Base-by-base conservation (phyloP, 208 protist genomes). In the Wallacemonas rigidus region DNA sequence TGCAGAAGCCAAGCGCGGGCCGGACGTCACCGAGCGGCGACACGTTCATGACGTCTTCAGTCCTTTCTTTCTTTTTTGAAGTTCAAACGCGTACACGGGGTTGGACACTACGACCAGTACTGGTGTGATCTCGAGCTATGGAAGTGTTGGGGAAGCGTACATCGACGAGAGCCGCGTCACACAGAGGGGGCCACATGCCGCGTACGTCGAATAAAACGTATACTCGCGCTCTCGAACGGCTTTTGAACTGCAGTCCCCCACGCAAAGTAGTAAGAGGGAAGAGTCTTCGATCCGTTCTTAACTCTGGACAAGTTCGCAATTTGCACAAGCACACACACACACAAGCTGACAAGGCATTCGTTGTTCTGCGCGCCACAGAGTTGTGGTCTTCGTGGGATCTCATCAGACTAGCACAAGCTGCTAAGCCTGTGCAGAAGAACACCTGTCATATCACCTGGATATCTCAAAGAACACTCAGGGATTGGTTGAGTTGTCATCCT, bases 401-500 rank as follows among this genome's bases (percentile, higher is more conserved):
- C 8, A 6, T 50, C 45, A 50, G 45, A 50, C 12, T 14, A 12
- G 12, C 45, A 50, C 45, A 50, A 50, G 45, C 45, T 14, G 6
- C 0, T 6, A 6, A 14, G 45, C 45, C 12, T 12, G 12, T 50
- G 45, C 12, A 14, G 45, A 50, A 50, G 45, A 84, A 40, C 45
- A 11, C 50, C 45, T 80, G 69, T 40, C 64, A 68, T 68, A 80
- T 84, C 36, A 26, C 9, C n/a, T n/a, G 17, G 55, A 60, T 7
- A 9, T 26, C 55, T 26, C 55, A 81, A 57, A 62, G 76, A 56
- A 81, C 72, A 53, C 71, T 81, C n/a, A 61, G 69, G 57, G 74
- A 68, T 41, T 73, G 36, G 45, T 50, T 50, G 12, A 12, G 45
- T 50, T 50, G 45, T 50, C 45, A 50, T 50, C 45, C 45, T 50